Evolutionary conservation across 768 basidiomycete genomes (phyloP).

Genomic region (Clitopilus hobsonii): DNA sequence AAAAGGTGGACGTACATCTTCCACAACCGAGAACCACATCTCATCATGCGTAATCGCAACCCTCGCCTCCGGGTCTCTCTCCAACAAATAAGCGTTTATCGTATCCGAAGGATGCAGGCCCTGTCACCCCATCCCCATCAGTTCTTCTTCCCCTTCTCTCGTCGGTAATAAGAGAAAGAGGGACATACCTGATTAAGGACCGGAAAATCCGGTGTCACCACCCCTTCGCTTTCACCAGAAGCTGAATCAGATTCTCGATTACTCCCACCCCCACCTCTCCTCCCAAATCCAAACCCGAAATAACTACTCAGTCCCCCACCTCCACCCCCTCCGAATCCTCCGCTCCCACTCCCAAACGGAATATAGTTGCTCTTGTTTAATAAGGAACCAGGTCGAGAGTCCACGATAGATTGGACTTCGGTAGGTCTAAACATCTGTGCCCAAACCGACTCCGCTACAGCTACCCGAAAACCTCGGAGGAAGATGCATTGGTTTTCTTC

Average conservation of each 20-base stretch:
- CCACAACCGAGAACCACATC: background rate
- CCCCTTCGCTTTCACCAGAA: background rate
- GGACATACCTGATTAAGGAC: background rate
- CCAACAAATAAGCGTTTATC: background rate
- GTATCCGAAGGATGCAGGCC: background rate
- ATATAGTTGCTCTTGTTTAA: background rate
- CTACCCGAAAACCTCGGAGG: background rate
- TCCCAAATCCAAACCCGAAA: background rate
- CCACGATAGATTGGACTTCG: background rate
- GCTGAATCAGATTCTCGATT: background rate
- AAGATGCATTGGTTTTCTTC: background rate
- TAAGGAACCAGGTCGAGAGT: background rate
- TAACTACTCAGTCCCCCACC: background rate
- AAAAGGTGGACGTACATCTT: background rate
- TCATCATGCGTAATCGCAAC: background rate
- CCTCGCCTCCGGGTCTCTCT: background rate
- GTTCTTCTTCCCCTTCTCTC: too few species aligned
- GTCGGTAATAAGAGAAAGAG: too few species aligned
- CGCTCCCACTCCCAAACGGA: background rate
- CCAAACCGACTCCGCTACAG: background rate
- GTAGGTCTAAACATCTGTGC: background rate
- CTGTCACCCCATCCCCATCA: too few species aligned
- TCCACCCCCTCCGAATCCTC: too few species aligned
- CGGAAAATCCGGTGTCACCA: background rate
- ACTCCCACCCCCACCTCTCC: too few species aligned